Base-by-base conservation (phyloP, 495 filamentous ascomycete species). In the Penicillium odoratum region DNA sequence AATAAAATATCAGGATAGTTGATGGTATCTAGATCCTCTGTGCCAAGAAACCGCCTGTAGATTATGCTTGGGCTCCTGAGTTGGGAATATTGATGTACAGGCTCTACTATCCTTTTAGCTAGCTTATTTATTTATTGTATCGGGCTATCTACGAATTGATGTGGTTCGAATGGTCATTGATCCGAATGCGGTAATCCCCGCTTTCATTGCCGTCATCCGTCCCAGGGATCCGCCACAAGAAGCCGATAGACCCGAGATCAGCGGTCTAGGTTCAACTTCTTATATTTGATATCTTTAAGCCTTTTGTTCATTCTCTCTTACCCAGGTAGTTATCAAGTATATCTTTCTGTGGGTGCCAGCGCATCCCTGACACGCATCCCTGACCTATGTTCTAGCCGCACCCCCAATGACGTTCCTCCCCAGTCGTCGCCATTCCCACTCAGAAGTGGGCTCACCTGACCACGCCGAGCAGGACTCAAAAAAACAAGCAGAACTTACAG, bases 321-420 rank as follows among this genome's bases (percentile, higher is more conserved):
- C 15, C 10, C 15, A n/a, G 15, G 6, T 40, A n/a, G 13, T 40
- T n/a, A 15, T 13, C 10, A 40, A 4, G n/a, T 40, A 40, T 3
- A 16, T 16, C 7, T 5, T 40, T n/a, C 38, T 16, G n/a, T 40
- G 38, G 10, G 38, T 40, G 38, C 11, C 38, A 40, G 38, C 38
- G 38, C 38, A 40, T 40, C 15, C 38, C 15, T 15, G 38, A 7
- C 38, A 40, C 15, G n/a, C n/a, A 15, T 4, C 9, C 4, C 21
- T 21, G 38, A 7, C 38, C 16, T 7, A 40, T 40, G 38, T 4
- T 8, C 4, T 48, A 48, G 10, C 5, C 25, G 16, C 47, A 48
- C 28, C 42, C 48, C 29, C 26, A 16, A 68, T 68, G 65, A 58
- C 62, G 34, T 67, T 59, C 47, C 42, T 64, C n/a, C 59, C 67